Evolutionary conservation across 75 land plant genomes (phyloP), one percentile per base, ranked within the genome.

Genomic region (Picea sitchensis): DNA sequence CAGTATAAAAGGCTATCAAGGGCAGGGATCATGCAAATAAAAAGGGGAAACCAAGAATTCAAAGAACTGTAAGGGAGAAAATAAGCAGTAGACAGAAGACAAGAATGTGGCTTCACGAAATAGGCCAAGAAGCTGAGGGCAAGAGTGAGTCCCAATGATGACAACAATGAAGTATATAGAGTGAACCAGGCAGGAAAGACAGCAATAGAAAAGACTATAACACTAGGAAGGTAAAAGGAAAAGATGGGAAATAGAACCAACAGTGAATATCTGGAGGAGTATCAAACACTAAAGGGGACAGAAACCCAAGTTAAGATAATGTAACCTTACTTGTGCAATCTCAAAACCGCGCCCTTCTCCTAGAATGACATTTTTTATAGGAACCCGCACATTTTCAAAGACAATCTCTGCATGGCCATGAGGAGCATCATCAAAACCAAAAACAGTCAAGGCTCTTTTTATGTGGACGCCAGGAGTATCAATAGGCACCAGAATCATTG

Each of bases 351-450:
- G 89, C 12, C 99, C 99, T 86, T 95, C 98, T 68, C 94, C 98
- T 34, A 95, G 83, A 15, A 97, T 78, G 75, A 97, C 83, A 85
- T 95, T 97, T 12, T 69, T 81, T 12, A 81, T 87, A 58, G 98
- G 94, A 14, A 97, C 96, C 58, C 84, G 78, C 1, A 95, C 99
- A 88, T 93, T 91, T 60, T 93, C 89, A 80, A 97, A 97, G 21
- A 80, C 65, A 18, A 97, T 75, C 82, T 97, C 99, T 17, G 99
- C 99, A 84, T 97, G 99, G 3, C 99, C 99, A 89, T 97, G 99
- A 79, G 99, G 99, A 58, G 99, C 99, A 88, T 97, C 99, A 85
- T 97, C 99, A 83, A 88, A 97, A 51, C 99, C 99, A 90, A 91
- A 97, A 13, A 97, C 99, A 21, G 76, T 80, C 59, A 97, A 79